Evolutionary conservation across 495 filamentous ascomycete genomes (phyloP).

Genomic region (Penicillium canescens): DNA sequence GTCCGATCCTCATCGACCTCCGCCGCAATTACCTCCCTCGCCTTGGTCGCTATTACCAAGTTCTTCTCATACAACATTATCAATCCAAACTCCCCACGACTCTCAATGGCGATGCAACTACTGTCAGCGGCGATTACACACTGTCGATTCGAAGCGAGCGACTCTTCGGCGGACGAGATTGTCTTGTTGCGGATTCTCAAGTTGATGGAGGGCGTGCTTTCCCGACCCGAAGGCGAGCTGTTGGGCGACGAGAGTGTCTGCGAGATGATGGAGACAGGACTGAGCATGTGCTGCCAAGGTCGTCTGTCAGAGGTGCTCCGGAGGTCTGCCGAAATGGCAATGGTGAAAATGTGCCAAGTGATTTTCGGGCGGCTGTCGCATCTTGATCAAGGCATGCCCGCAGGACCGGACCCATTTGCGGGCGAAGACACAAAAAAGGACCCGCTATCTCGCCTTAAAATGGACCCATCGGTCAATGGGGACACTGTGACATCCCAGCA

Average conservation of each 20-base stretch:
- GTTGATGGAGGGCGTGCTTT: slow-evolving; percentile 97
- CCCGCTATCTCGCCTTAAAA: slow-evolving; percentile 59
- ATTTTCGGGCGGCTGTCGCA: slow-evolving; percentile 92
- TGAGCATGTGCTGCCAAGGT: slow-evolving; percentile 96
- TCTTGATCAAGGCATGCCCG: slow-evolving; percentile 71
- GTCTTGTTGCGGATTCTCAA: slow-evolving; percentile 91
- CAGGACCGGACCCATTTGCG: slow-evolving; percentile 54
- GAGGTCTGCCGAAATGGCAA: slow-evolving; percentile 90
- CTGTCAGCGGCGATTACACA: slow-evolving; percentile 95
- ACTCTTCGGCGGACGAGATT: slow-evolving; percentile 91
- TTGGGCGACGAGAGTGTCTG: slow-evolving; percentile 96
- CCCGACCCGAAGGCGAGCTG: slow-evolving; percentile 85
- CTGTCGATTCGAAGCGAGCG: slow-evolving; percentile 95
- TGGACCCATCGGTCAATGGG: slow-evolving; percentile 86
- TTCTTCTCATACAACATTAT: slow-evolving; percentile 96
- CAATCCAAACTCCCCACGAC: slow-evolving; percentile 74
- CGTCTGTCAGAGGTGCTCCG: slow-evolving; percentile 88
- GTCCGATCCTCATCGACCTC: slow-evolving; percentile 96
- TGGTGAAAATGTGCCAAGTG: slow-evolving; percentile 98
- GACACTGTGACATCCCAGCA: slow-evolving; percentile 54
- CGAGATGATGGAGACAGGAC: slow-evolving; percentile 98
- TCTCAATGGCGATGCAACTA: slow-evolving; percentile 89
- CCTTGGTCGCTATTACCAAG: slow-evolving; percentile 93
- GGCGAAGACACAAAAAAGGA: slow-evolving; percentile 57
- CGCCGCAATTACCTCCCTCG: slow-evolving; percentile 91